These are phyloP conservation scores for Tardiomyces blankii DNA, from an alignment of 1,139 yeast species.

Conservation along the genomic window DNA sequence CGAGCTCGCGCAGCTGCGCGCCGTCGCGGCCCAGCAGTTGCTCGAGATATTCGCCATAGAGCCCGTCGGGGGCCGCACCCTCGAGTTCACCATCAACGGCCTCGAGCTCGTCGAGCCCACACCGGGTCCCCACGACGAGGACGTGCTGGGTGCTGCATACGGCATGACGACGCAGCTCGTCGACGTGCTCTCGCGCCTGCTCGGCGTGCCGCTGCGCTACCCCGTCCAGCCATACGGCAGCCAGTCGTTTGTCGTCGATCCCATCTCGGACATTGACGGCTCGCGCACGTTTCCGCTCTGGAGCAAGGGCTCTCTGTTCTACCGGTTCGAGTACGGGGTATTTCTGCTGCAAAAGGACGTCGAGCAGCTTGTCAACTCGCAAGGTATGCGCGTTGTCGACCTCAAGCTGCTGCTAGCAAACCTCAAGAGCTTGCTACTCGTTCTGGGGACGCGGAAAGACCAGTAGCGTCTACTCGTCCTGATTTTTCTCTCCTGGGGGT, in stretches of 20 bases:
- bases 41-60: slow-evolving; percentile 29
- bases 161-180: slow-evolving; percentile 39
- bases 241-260: slow-evolving; percentile 40
- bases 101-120: slow-evolving; percentile 18
- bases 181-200: slow-evolving; percentile 30
- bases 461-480: background rate
- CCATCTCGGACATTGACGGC: slow-evolving; percentile 35
- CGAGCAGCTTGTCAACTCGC: slow-evolving; percentile 36
- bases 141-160: slow-evolving; percentile 37
- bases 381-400: slow-evolving; percentile 25
- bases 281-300: slow-evolving; percentile 38
- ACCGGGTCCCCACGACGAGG: slow-evolving; percentile 20
- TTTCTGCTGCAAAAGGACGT: slow-evolving; percentile 37
- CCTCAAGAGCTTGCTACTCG: slow-evolving; percentile 28
- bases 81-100: slow-evolving; percentile 28
- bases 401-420: slow-evolving; percentile 30
- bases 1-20: background rate
- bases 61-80: slow-evolving; percentile 14
- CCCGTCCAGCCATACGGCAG: slow-evolving; percentile 42
- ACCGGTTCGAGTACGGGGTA: slow-evolving; percentile 43
- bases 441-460: slow-evolving; percentile 10
- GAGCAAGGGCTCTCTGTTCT: slow-evolving; percentile 35
- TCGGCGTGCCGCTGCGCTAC: slow-evolving; percentile 38
- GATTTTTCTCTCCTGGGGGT: no score
- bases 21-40: slow-evolving; percentile 10